Conservation (phyloP, 257 asterid species). For the Przewalskia tangutica region DNA sequence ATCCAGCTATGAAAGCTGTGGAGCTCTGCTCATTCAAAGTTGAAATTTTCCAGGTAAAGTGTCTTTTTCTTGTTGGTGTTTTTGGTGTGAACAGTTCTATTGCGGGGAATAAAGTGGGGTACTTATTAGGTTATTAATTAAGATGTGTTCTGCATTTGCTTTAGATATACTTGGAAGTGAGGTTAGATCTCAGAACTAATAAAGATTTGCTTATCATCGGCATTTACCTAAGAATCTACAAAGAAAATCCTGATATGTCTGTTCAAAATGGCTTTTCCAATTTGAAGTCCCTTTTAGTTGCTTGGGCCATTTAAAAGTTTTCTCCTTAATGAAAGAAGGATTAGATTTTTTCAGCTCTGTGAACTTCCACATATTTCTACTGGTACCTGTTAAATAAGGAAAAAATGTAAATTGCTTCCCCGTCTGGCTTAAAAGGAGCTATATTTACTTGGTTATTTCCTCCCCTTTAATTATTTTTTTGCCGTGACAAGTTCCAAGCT, state of each 20-base stretch:
- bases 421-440: neutral
- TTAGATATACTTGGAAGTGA: neutral
- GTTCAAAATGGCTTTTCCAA: neutral
- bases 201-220: neutral
- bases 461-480: neutral
- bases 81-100: neutral
- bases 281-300: neutral
- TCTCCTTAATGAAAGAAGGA: neutral
- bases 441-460: neutral
- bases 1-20: slow-evolving; percentile 57
- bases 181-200: neutral
- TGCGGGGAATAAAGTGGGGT: neutral
- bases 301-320: neutral
- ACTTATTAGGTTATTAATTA: neutral
- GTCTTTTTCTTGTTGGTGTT: neutral
- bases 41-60: slow-evolving; percentile 64
- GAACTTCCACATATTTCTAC: neutral
- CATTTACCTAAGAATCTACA: neutral
- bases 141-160: neutral
- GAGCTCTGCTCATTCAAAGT: slow-evolving; percentile 51
- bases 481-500: neutral
- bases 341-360: neutral
- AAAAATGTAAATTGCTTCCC: neutral
- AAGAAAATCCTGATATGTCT: neutral
- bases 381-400: neutral